A percentile compares a stretch with the other conserved stretches of the same genome.
Conservation (phyloP, 2,329 filamentous ascomycete species). For the Penicillium hesseltinei region DNA sequence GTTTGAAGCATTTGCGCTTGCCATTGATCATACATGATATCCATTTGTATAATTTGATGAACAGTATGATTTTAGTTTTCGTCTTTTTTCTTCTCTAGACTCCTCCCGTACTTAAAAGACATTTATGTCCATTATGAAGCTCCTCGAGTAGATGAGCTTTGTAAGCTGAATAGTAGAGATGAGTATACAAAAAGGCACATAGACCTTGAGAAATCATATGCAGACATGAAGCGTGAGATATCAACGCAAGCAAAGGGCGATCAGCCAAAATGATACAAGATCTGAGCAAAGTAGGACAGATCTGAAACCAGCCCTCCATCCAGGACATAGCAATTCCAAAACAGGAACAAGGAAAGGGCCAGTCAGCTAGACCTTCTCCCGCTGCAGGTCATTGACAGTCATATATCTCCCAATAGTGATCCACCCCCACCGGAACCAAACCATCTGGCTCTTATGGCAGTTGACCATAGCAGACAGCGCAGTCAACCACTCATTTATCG, state of each 20-base stretch:
- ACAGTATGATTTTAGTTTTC: not conserved
- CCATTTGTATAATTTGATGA: not conserved
- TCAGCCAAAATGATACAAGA: not conserved
- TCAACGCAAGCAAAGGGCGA: not conserved
- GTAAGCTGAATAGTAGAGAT: not conserved
- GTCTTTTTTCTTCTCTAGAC: not conserved
- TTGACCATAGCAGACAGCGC: constrained; percentile 85
- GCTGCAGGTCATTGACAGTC: constrained; percentile 83
- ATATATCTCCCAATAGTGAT: constrained; percentile 90
- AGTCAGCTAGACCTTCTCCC: constrained; percentile 49
- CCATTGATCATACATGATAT: not conserved
- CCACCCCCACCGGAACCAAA: constrained; percentile 97
- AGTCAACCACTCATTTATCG: constrained; percentile 60
- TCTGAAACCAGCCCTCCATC: not conserved
- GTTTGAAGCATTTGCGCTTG: not conserved
- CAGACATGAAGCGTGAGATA: constrained; percentile 1
- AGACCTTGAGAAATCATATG: not conserved
- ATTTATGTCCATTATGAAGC: not conserved
- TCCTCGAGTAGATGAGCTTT: not conserved
- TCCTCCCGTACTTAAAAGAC: not conserved
- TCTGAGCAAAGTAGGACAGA: not conserved
- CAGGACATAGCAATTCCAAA: not conserved
- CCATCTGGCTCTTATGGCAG: constrained; percentile 94
- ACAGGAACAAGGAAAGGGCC: not conserved
- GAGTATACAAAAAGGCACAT: constrained; percentile 1